Evolutionary conservation across 495 filamentous ascomycete species (phyloP), one percentile per base, ranked within the genome.

Genomic region (Hypoxylon fragiforme): DNA sequence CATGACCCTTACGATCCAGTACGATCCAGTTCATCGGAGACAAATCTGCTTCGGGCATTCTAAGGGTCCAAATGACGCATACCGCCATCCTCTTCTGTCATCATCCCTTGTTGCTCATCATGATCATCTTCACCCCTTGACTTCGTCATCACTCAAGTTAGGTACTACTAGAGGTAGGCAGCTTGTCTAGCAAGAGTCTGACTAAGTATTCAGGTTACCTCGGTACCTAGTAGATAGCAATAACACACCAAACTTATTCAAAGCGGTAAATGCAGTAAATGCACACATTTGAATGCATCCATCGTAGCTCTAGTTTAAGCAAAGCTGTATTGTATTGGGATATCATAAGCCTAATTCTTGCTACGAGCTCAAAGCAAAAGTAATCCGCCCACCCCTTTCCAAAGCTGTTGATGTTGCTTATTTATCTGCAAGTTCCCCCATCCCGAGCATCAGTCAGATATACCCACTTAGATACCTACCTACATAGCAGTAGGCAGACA

Each of bases 251-350:
- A n/a, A n/a, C n/a, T n/a, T n/a, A n/a, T n/a, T n/a, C n/a, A n/a
- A n/a, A n/a, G n/a, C n/a, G n/a, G n/a, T n/a, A n/a, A n/a, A n/a
- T n/a, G n/a, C n/a, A n/a, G n/a, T n/a, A n/a, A n/a, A n/a, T n/a
- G n/a, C n/a, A n/a, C n/a, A n/a, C n/a, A n/a, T n/a, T n/a, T n/a
- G n/a, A n/a, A n/a, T n/a, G n/a, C n/a, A n/a, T n/a, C n/a, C n/a
- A n/a, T n/a, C n/a, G n/a, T n/a, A n/a, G n/a, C n/a, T n/a, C n/a
- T n/a, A n/a, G n/a, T n/a, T n/a, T 28, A 49, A 32, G 43, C 42
- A 53, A 50, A 44, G 32, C 20, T 62, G 43, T 62, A 62, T 51
- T 62, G 43, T 62, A 62, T 51, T 62, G 47, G 52, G 43, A 62
- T 57, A 53, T 62, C 47, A 48, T 61, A 28, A 52, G 24, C 24